A percentile compares a stretch with the other conserved stretches of the same genome.
These are phyloP conservation scores for Boehmeria nivea DNA, from an alignment of 306 rosid species.

Conservation along the genomic window DNA sequence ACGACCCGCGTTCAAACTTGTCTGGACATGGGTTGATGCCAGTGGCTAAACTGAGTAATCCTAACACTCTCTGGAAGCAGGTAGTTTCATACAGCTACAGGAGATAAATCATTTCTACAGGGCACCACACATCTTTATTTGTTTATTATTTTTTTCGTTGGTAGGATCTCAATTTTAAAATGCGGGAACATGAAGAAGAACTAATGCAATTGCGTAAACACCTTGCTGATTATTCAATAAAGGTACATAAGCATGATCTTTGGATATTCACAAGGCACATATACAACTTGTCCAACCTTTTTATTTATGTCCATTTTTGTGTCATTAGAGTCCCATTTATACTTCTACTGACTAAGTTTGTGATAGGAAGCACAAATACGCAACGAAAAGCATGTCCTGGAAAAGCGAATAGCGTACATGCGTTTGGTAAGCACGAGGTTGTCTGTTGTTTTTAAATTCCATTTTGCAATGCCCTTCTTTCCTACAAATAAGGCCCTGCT, in stretches of 20 bases:
- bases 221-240: constrained; percentile 77
- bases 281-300: not conserved
- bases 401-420: constrained; percentile 95
- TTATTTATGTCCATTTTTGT: constrained; percentile 1
- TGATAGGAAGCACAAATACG: constrained; percentile 76
- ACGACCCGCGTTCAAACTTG: constrained; percentile 42
- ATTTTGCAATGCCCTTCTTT: constrained; percentile 12
- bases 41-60: constrained; percentile 47
- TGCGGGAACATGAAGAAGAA: constrained; percentile 82
- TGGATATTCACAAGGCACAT: constrained; percentile 9
- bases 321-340: constrained; percentile 3
- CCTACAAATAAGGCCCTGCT: not conserved
- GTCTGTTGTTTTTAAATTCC: not conserved
- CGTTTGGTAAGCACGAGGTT: constrained; percentile 46
- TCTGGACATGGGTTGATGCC: constrained; percentile 64
- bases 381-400: constrained; percentile 78
- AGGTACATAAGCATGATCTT: constrained; percentile 47
- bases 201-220: constrained; percentile 68
- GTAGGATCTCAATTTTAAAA: constrained; percentile 56
- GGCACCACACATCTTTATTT: too few relatives aligned
- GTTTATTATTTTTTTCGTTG: not conserved
- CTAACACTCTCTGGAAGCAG: constrained; percentile 70
- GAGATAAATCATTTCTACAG: not conserved
- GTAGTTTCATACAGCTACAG: constrained; percentile 29
- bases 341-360: constrained; percentile 12